A percentile compares a stretch with the other conserved stretches of the same genome.
Conservation (phyloP, 345 rosid species). For the Gossypium raimondii region DNA sequence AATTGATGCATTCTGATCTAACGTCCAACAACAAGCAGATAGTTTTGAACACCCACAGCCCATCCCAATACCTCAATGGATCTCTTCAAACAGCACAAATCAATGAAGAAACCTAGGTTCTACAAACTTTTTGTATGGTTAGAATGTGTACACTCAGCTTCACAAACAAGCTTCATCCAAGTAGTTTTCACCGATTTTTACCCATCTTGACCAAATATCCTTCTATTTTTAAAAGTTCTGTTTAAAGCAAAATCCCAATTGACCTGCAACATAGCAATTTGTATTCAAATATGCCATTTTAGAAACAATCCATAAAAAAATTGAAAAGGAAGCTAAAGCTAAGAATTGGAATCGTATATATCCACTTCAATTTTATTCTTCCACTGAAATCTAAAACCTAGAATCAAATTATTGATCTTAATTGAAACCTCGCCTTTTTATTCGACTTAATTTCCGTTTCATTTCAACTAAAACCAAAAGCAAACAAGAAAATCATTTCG, state of each 20-base stretch:
- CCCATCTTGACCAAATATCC: not conserved
- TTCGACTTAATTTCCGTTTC: conserved; percentile 1
- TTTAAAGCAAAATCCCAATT: conserved; percentile 1
- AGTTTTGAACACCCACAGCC: conserved; percentile 62
- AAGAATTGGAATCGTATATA: conserved; percentile 8
- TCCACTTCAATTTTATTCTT: conserved; percentile 4
- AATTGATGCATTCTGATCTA: conserved; percentile 59
- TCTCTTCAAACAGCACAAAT: not conserved
- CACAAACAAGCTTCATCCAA: conserved; percentile 5
- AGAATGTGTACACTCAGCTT: not conserved
- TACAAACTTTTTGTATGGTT: not conserved
- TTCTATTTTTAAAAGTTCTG: not conserved
- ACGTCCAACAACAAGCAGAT: conserved; percentile 54
- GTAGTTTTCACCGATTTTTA: not conserved
- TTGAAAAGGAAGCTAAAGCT: not conserved
- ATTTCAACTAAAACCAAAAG: conserved; percentile 7
- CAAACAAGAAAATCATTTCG: not conserved
- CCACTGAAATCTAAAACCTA: conserved; percentile 3
- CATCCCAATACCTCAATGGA: conserved; percentile 16
- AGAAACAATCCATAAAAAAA: not conserved
- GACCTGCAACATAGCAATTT: conserved; percentile 16
- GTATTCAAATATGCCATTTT: conserved; percentile 1
- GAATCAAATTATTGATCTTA: conserved; percentile 7
- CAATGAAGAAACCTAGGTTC: not conserved
- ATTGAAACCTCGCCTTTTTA: not conserved